Conservation (phyloP, 306 rosid species). For the Glycine latifolia region DNA sequence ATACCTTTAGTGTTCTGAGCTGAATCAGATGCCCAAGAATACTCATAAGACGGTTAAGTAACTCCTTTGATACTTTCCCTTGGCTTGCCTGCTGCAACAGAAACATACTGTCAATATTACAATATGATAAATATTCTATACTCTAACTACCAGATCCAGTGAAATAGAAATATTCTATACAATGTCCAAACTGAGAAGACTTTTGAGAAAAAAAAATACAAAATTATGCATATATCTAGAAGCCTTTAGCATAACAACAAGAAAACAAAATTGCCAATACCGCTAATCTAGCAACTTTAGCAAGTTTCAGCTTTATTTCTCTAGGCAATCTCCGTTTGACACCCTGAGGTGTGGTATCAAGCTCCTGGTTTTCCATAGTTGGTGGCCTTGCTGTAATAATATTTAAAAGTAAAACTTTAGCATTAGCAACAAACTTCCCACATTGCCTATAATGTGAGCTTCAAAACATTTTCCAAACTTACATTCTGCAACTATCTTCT, state of each 20-base stretch:
- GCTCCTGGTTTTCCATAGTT: slow-evolving; percentile 79
- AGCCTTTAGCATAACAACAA: slow-evolving; percentile 41
- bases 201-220: neutral
- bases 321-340: slow-evolving; percentile 94
- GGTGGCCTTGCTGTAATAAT: slow-evolving; percentile 92
- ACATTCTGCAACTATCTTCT: slow-evolving; percentile 94
- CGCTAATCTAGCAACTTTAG: slow-evolving; percentile 98
- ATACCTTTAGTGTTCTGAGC: slow-evolving; percentile 96
- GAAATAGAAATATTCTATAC: neutral
- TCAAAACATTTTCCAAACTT: slow-evolving; percentile 51
- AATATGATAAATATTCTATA: neutral
- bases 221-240: slow-evolving; percentile 20
- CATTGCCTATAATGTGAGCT: slow-evolving; percentile 36
- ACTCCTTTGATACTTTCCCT: slow-evolving; percentile 87
- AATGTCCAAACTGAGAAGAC: slow-evolving; percentile 7
- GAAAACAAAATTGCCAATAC: slow-evolving; percentile 55
- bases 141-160: neutral
- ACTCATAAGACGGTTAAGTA: slow-evolving; percentile 88
- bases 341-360: slow-evolving; percentile 76
- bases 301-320: slow-evolving; percentile 94
- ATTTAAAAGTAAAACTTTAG: neutral
- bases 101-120: slow-evolving; percentile 36
- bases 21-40: slow-evolving; percentile 94
- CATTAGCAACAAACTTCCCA: slow-evolving; percentile 39
- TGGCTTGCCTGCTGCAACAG: slow-evolving; percentile 90